phyloP scores from a whole-genome alignment of 2,329 filamentous ascomycete species.

The Pyricularia sp. region DNA sequence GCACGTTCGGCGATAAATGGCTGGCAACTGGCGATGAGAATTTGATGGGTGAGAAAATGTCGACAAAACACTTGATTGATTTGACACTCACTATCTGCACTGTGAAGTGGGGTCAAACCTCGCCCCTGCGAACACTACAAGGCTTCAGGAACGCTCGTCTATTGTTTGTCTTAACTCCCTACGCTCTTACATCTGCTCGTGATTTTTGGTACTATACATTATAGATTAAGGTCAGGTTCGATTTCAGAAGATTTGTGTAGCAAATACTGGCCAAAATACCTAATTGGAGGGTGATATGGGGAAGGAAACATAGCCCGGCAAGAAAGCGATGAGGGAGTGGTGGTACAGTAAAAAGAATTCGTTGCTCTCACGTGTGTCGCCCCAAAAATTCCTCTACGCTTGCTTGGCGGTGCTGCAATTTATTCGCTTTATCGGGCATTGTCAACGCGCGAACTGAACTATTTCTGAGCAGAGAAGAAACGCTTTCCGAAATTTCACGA shows the following conservation, averaged over 20 bases:
- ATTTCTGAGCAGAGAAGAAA: neutral
- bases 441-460: neutral
- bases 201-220: neutral
- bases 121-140: neutral
- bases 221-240: neutral
- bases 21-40: neutral
- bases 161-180: neutral
- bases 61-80: neutral
- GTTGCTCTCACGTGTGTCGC: neutral
- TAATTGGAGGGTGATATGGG: no score
- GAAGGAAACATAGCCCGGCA: neutral
- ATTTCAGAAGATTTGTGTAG: no score
- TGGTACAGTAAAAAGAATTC: neutral
- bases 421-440: neutral
- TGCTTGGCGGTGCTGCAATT: neutral
- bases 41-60: neutral
- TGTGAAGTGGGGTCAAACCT: neutral
- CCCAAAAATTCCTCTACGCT: neutral
- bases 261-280: no score
- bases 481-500: neutral
- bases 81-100: neutral
- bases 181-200: neutral
- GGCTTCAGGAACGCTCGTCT: neutral
- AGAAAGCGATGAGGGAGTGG: neutral
- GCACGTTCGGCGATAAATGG: neutral